These are phyloP conservation scores for Moniliophthora roreri DNA, from an alignment of 1,284 basidiomycete species.

Conservation along the genomic window DNA sequence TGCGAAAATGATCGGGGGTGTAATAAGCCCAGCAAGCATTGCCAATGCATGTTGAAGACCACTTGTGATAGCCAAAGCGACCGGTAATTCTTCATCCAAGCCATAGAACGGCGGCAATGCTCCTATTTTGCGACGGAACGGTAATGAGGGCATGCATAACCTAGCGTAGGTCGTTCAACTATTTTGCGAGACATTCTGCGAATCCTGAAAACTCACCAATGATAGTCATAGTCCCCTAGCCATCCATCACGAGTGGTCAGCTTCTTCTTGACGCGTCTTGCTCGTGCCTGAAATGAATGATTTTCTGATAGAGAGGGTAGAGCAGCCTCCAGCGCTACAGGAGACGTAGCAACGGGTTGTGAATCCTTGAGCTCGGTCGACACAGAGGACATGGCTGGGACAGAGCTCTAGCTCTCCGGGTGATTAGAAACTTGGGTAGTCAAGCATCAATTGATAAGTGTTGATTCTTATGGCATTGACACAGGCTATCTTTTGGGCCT, in stretches of 20 bases:
- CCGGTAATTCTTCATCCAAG: conserved; percentile 66
- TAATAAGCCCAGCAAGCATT: conserved; percentile 78
- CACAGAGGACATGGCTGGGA: not conserved
- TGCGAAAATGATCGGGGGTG: conserved; percentile 82
- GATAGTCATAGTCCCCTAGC: conserved; percentile 79
- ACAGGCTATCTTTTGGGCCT: no score
- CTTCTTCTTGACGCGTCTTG: conserved; percentile 27
- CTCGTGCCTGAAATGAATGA: not conserved
- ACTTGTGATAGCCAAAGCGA: conserved; percentile 65
- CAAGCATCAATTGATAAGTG: no score
- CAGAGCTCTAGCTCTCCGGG: no score
- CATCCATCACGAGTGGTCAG: conserved; percentile 58
- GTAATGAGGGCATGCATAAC: conserved; percentile 65
- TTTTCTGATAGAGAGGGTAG: no score
- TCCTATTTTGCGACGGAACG: conserved; percentile 41
- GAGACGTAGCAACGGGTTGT: not conserved
- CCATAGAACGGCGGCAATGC: conserved; percentile 71
- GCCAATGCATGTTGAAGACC: conserved; percentile 80
- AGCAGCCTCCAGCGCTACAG: not conserved
- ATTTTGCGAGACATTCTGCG: not conserved
- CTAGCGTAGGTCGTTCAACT: conserved; percentile 20
- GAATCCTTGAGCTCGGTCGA: not conserved
- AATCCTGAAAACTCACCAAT: conserved; percentile 37
- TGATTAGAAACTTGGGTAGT: no score
- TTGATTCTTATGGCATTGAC: no score